Conservation (phyloP, 2,329 filamentous ascomycete genomes). For the Daldinia eschscholtzii region DNA sequence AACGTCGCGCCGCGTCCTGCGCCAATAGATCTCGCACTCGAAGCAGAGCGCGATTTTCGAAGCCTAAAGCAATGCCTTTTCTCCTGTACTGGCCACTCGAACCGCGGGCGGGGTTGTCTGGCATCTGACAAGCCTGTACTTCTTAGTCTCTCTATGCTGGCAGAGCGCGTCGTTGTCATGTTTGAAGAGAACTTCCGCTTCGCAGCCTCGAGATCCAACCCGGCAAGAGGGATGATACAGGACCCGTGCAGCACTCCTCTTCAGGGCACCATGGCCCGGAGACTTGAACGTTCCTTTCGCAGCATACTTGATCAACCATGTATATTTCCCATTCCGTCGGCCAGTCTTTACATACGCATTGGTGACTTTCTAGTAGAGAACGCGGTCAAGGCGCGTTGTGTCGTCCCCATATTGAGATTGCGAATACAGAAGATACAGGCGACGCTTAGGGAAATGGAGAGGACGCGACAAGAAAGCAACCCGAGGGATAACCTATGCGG, state of each 20-base stretch:
- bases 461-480: background rate
- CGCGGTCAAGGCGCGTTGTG: slow-evolving; percentile 28
- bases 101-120: slow-evolving; percentile 14
- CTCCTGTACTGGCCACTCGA: slow-evolving; percentile 31
- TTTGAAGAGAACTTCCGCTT: slow-evolving; percentile 38
- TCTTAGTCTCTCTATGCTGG: slow-evolving; percentile 33
- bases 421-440: slow-evolving; percentile 31
- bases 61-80: slow-evolving; percentile 23
- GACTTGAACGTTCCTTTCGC: slow-evolving; percentile 36
- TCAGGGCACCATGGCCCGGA: slow-evolving; percentile 19
- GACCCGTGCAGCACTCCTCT: background rate
- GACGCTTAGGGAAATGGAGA: slow-evolving; percentile 19
- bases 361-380: slow-evolving; percentile 23
- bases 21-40: slow-evolving; percentile 33
- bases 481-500: background rate
- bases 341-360: slow-evolving; percentile 1
- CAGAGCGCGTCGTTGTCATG: slow-evolving; percentile 34
- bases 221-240: slow-evolving; percentile 1
- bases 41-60: slow-evolving; percentile 36
- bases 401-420: slow-evolving; percentile 30
- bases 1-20: slow-evolving; percentile 5
- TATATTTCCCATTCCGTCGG: slow-evolving; percentile 26
- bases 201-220: slow-evolving; percentile 26
- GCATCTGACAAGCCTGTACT: slow-evolving; percentile 7
- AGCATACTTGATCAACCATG: slow-evolving; percentile 25